These are phyloP conservation scores for Colletotrichum noveboracense DNA, from an alignment of 2,329 filamentous ascomycete species.

Conservation along the genomic window DNA sequence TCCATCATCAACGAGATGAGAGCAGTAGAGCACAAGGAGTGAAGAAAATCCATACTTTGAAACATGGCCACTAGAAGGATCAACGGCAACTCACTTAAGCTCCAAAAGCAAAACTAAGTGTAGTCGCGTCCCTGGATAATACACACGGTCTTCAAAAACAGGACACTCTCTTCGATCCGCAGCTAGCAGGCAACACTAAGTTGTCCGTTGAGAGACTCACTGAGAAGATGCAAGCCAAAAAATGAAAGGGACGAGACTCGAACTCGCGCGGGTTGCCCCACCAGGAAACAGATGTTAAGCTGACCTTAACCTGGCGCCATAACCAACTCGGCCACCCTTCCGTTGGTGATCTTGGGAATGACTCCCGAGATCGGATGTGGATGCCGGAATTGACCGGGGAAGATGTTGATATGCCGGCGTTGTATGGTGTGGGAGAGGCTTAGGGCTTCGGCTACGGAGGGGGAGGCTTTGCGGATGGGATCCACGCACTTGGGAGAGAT, in stretches of 20 bases:
- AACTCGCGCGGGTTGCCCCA: conserved; percentile 23
- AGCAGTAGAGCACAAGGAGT: not conserved
- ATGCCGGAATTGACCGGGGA: not conserved
- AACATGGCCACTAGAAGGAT: not conserved
- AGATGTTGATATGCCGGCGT: not conserved
- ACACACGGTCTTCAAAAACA: not conserved
- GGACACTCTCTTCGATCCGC: not conserved
- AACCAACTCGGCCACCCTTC: conserved; percentile 23
- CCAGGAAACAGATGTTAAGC: conserved; percentile 22
- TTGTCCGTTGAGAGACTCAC: not conserved
- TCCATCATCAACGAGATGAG: not conserved
- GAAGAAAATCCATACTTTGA: not conserved
- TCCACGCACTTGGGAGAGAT: not conserved
- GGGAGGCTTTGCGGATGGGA: not conserved
- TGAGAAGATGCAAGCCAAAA: not conserved
- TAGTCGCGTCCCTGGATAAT: not conserved
- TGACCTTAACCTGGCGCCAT: conserved; percentile 22
- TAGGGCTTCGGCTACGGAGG: conserved; percentile 2
- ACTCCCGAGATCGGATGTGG: not conserved
- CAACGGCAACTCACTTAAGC: not conserved
- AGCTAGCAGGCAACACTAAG: not conserved
- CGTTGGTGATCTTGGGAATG: not conserved
- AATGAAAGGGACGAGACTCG: conserved; percentile 19
- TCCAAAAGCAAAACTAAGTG: not conserved
- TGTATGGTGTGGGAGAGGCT: not conserved